A percentile compares a stretch with the other conserved stretches of the same genome.
Conservation (phyloP, 176 grass and related monocot species). For the Triticum urartu region DNA sequence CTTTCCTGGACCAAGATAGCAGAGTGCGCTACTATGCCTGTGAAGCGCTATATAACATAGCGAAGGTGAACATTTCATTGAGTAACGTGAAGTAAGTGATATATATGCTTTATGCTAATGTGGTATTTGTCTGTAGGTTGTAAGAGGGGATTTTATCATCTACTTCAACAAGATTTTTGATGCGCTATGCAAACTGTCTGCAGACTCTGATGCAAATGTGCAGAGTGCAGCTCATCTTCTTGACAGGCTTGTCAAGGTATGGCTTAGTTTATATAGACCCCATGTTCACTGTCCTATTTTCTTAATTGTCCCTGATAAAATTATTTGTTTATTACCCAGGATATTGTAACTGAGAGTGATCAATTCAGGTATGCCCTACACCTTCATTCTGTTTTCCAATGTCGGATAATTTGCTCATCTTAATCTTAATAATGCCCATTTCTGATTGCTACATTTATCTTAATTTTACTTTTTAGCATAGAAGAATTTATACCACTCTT, state of each 20-base stretch:
- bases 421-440: constrained; percentile 21
- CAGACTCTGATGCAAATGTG: constrained; percentile 95
- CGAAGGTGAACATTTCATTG: constrained; percentile 67
- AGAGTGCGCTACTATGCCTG: constrained; percentile 99
- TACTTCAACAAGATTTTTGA: constrained; percentile 99
- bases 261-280: neutral
- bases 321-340: constrained; percentile 53
- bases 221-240: constrained; percentile 99
- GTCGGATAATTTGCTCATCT: constrained; percentile 22
- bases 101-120: neutral
- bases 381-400: neutral
- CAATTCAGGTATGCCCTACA: constrained; percentile 76
- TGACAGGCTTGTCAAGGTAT: constrained; percentile 96
- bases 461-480: constrained; percentile 77
- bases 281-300: neutral
- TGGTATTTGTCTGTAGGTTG: constrained; percentile 62
- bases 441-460: constrained; percentile 26
- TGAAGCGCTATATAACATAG: constrained; percentile 99
- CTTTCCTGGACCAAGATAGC: constrained; percentile 85
- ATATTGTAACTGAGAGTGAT: constrained; percentile 99
- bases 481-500: constrained; percentile 99
- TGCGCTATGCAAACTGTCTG: constrained; percentile 91
- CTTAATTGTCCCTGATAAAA: constrained; percentile 34
- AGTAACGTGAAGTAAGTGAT: neutral
- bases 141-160: constrained; percentile 94